Evolutionary conservation across 805 yeast genomes (phyloP).

Genomic region (Kazachstania psychrophila): DNA sequence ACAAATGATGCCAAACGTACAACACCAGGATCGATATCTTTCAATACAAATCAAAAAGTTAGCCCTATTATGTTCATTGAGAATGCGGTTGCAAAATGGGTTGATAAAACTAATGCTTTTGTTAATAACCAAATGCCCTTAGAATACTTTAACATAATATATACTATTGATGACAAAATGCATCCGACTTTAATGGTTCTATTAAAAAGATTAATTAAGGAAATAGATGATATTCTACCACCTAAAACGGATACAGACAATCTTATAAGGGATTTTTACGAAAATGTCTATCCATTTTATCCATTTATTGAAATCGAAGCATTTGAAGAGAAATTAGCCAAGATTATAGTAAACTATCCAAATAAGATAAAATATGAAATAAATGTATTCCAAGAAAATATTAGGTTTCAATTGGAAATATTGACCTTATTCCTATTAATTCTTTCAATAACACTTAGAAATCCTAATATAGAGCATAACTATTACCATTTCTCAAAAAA

Average conservation of each 20-base stretch:
- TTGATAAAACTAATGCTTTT: not conserved
- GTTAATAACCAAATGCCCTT: constrained; percentile 3
- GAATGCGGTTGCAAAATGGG: constrained; percentile 6
- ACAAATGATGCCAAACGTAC: not conserved
- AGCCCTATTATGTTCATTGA: constrained; percentile 8
- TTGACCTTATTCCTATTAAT: constrained; percentile 7
- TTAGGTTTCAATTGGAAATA: constrained; percentile 10
- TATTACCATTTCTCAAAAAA: not conserved
- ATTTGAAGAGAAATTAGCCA: constrained; percentile 5
- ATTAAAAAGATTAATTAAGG: constrained; percentile 2
- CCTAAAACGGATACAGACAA: not conserved
- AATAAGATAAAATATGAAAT: constrained; percentile 4
- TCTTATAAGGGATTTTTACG: constrained; percentile 2
- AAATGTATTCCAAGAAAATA: constrained; percentile 7
- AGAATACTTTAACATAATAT: constrained; percentile 1
- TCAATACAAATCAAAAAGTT: not conserved
- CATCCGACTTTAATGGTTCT: constrained; percentile 1
- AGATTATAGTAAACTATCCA: not conserved
- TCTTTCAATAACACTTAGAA: constrained; percentile 7
- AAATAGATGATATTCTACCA: not conserved
- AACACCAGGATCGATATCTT: no score
- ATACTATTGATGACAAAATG: constrained; percentile 2
- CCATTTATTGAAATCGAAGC: constrained; percentile 6
- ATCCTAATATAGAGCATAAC: not conserved
- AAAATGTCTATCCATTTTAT: constrained; percentile 5